phyloP scores from a whole-genome alignment of 2,329 filamentous ascomycete species.

The Trichoderma koningii region DNA sequence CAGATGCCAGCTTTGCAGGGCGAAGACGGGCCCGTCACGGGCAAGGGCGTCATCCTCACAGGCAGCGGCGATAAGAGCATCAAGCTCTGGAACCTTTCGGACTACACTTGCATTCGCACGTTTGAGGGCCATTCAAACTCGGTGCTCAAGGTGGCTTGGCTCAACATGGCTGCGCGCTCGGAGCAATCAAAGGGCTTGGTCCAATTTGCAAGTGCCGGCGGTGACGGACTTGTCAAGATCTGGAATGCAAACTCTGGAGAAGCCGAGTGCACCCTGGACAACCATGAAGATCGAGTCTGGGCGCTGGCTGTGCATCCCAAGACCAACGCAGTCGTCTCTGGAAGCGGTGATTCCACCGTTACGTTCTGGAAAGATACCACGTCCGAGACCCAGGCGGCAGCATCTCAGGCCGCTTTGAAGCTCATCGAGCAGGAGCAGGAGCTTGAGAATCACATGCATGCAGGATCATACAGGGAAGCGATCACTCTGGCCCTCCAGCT shows the following conservation, averaged over 20 bases:
- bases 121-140: conserved; percentile 97
- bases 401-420: conserved; percentile 71
- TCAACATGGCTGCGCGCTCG: conserved; percentile 57
- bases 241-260: conserved; percentile 90
- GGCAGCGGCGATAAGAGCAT: conserved; percentile 95
- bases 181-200: conserved; percentile 61
- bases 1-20: conserved; percentile 73
- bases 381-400: conserved; percentile 71
- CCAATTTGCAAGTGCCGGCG: conserved; percentile 82
- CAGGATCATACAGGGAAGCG: conserved; percentile 86
- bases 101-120: conserved; percentile 89
- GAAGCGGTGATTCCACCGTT: conserved; percentile 87
- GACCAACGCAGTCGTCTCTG: conserved; percentile 78
- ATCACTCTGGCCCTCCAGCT: conserved; percentile 90
- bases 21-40: conserved; percentile 70
- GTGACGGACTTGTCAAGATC: conserved; percentile 93
- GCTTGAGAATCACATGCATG: conserved; percentile 87
- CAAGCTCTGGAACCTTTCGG: conserved; percentile 89
- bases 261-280: conserved; percentile 85
- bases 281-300: conserved; percentile 96
- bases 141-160: conserved; percentile 90
- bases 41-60: conserved; percentile 81
- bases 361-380: conserved; percentile 97
- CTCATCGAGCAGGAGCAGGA: conserved; percentile 93
- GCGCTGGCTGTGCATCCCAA: conserved; percentile 73